A percentile compares a stretch with the other conserved stretches of the same genome.
Evolutionary conservation across 1,284 basidiomycete genomes (phyloP).

Genomic region (Vanrija sp.): DNA sequence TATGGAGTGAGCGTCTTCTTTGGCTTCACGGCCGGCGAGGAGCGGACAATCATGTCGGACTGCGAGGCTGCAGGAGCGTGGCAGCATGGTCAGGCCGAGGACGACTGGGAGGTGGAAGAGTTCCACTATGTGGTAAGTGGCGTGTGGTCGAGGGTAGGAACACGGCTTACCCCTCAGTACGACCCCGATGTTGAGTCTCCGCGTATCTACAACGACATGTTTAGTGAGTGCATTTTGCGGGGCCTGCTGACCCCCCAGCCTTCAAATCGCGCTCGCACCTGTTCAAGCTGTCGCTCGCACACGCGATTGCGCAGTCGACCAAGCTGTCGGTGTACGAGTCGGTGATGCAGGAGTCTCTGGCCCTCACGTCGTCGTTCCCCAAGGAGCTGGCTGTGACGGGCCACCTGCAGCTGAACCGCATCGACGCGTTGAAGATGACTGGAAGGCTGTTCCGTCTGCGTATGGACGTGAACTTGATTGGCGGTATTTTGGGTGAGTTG

Average conservation of each 20-base stretch:
- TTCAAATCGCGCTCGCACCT: constrained; percentile 80
- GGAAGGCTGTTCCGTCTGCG: constrained; percentile 83
- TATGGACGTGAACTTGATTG: constrained; percentile 85
- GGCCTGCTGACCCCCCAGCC: too few relatives aligned
- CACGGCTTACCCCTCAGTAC: constrained; percentile 56
- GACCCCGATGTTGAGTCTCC: constrained; percentile 79
- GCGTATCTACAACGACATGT: constrained; percentile 65
- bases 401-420: constrained; percentile 69
- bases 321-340: constrained; percentile 86
- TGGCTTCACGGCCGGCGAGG: constrained; percentile 70
- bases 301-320: constrained; percentile 87
- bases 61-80: constrained; percentile 67
- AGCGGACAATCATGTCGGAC: constrained; percentile 75
- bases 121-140: constrained; percentile 72
- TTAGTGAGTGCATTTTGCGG: constrained; percentile 44
- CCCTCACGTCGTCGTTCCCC: constrained; percentile 77
- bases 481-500: constrained; percentile 66
- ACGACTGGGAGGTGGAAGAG: constrained; percentile 83
- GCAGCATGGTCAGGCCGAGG: constrained; percentile 56
- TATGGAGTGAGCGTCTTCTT: constrained; percentile 80
- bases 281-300: constrained; percentile 75
- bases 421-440: constrained; percentile 81
- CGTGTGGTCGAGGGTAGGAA: neutral
- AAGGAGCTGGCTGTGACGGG: constrained; percentile 77
- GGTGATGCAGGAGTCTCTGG: constrained; percentile 71